A percentile compares a stretch with the other conserved stretches of the same genome.
phyloP scores from a whole-genome alignment of 345 rosid genomes.

The Ailanthus altissimus region DNA sequence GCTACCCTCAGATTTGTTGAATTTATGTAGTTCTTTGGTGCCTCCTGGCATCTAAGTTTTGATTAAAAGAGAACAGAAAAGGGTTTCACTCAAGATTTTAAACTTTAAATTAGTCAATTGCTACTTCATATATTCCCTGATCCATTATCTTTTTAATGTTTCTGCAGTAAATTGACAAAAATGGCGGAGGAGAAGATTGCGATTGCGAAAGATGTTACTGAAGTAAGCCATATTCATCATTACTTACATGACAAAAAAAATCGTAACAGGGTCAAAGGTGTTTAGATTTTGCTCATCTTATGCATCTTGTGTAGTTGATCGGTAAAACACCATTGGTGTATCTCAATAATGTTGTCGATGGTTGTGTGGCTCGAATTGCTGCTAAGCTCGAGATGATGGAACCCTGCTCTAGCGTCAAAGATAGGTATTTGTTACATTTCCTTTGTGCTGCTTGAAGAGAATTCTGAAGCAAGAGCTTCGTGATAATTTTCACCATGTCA shows the following conservation, averaged over 20 bases:
- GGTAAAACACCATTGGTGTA: slow-evolving; percentile 86
- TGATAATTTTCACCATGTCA: background rate
- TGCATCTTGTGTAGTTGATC: slow-evolving; percentile 44
- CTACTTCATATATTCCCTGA: background rate
- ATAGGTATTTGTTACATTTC: slow-evolving; percentile 45
- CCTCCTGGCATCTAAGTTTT: background rate
- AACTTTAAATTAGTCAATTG: background rate
- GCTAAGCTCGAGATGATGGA: slow-evolving; percentile 89
- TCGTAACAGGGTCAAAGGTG: background rate
- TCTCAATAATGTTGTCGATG: slow-evolving; percentile 70
- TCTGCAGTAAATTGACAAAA: slow-evolving; percentile 23
- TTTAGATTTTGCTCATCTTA: slow-evolving; percentile 16
- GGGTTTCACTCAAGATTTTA: background rate
- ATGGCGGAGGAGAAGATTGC: slow-evolving; percentile 40
- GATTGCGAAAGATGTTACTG: slow-evolving; percentile 69
- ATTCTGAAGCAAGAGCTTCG: background rate
- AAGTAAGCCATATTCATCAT: slow-evolving; percentile 35
- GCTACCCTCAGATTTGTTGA: background rate
- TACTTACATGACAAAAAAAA: background rate
- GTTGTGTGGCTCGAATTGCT: slow-evolving; percentile 72
- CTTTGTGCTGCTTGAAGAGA: background rate
- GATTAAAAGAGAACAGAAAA: background rate
- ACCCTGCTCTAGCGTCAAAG: slow-evolving; percentile 93
- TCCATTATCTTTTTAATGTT: slow-evolving; percentile 7
- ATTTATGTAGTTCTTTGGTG: background rate